Evolutionary conservation across 164 flowering plant genomes (phyloP).

Genomic region (Saururus chinensis): DNA sequence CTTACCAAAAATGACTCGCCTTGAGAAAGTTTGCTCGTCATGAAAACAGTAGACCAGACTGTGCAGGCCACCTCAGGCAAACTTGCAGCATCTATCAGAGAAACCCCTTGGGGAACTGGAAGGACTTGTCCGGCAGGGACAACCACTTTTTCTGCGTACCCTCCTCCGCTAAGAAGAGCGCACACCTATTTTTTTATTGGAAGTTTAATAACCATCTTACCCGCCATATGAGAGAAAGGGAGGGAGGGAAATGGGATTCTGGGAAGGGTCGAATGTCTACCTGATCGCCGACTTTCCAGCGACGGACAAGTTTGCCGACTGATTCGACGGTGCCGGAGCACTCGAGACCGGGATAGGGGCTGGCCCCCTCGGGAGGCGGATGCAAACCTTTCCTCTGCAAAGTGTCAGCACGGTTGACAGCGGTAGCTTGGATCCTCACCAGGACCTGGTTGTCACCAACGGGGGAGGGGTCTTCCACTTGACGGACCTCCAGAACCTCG

Average conservation of each 20-base stretch:
- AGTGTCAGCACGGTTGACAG: constrained; percentile 74
- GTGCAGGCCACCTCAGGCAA: constrained; percentile 98
- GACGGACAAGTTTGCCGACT: constrained; percentile 55
- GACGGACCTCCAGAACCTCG: constrained; percentile 59
- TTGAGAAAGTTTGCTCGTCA: constrained; percentile 63
- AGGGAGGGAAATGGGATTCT: background rate
- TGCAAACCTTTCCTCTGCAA: constrained; percentile 51
- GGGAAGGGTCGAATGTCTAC: too few relatives aligned
- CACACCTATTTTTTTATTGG: constrained; percentile 46
- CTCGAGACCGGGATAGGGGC: constrained; percentile 66
- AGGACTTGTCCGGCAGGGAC: constrained; percentile 84
- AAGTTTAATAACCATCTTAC: too few relatives aligned
- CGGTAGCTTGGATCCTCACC: constrained; percentile 64
- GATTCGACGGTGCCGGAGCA: constrained; percentile 72
- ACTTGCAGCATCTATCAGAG: constrained; percentile 76
- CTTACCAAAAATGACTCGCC: constrained; percentile 84
- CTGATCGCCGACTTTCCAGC: constrained; percentile 95
- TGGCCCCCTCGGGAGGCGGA: constrained; percentile 67
- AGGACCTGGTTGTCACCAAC: constrained; percentile 63
- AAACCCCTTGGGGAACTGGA: constrained; percentile 76
- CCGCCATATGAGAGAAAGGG: background rate
- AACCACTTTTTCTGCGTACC: constrained; percentile 93
- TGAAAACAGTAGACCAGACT: constrained; percentile 95
- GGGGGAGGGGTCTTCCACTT: constrained; percentile 60
- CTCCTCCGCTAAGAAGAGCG: constrained; percentile 93